Evolutionary conservation across 169 alveolate species (phyloP), one percentile per base, ranked within the genome.

Genomic region (Perkinsus chesapeaki): DNA sequence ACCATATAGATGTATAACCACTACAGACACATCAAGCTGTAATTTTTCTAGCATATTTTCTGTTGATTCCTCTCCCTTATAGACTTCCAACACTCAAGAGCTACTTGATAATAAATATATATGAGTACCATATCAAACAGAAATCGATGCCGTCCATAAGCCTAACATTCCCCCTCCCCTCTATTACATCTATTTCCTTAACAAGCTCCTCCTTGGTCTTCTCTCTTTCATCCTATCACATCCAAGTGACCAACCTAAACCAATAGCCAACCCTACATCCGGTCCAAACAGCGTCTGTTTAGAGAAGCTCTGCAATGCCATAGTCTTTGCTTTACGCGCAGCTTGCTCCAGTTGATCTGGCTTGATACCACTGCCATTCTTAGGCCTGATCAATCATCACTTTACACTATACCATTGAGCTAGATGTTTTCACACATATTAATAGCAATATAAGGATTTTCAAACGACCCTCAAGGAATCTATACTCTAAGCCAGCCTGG

Each of bases 261-360:
- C 82, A 7, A 16, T 34, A 5, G n/a, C 82, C 23, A 60, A 1
- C 82, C 82, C 82, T 60, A 60, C 82, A 60, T 60, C 82, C 12
- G 82, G 82, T 1, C 82, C 82, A 16, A 60, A 60, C 31, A 60
- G 82, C 27, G 82, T 60, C 82, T 60, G 82, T 34, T 60, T 60
- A 60, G 82, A 60, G 31, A 60, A 60, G 82, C 82, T 60, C 82
- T 60, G 82, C 82, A 60, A 60, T 60, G 82, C 82, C 82, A 60
- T 60, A 34, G 82, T 60, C 82, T 23, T 60, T 34, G 82, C 82
- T 16, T 23, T 60, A 3, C 12, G 12, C 37, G 82, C 3, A 7
- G 82, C 82, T 20, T 34, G 82, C 82, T 60, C 82, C 37, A 60
- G 82, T 34, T 60, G 82, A 60, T 60, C 82, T 16, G 82, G 82